phyloP scores from a whole-genome alignment of 129 eudicot species.

The Pseudognaphalium luteoalbum region DNA sequence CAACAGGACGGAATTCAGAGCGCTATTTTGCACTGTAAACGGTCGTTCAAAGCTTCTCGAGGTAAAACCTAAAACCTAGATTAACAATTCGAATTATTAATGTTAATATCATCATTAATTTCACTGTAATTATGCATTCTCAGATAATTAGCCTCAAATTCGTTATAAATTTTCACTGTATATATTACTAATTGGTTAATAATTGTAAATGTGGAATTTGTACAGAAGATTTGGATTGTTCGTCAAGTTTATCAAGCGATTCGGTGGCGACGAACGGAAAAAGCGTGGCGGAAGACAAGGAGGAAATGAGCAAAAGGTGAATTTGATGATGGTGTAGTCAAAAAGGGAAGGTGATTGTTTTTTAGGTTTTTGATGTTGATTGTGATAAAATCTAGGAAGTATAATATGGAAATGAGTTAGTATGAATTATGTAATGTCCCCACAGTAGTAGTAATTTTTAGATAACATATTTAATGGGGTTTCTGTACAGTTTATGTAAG shows the following conservation, averaged over 20 bases:
- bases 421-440: conserved; percentile 6
- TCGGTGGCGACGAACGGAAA: conserved; percentile 9
- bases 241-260: conserved; percentile 27
- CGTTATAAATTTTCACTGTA: neutral
- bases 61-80: conserved; percentile 32
- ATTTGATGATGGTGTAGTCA: conserved; percentile 15
- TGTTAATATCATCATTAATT: neutral
- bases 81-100: conserved; percentile 10
- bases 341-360: conserved; percentile 15
- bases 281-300: conserved; percentile 21
- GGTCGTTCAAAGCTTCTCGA: conserved; percentile 79
- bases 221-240: conserved; percentile 27
- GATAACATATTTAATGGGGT: conserved; percentile 30
- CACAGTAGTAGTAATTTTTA: conserved; percentile 11
- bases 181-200: no score
- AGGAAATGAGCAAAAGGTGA: conserved; percentile 17
- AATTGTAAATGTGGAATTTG: neutral
- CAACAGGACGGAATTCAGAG: conserved; percentile 93
- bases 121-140: neutral
- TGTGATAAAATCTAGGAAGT: conserved; percentile 39
- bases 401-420: conserved; percentile 5
- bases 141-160: neutral
- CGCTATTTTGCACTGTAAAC: conserved; percentile 90
- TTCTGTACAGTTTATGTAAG: conserved; percentile 28
- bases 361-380: conserved; percentile 40